Evolutionary conservation across 371 early-diverging fungal species (phyloP).

Genomic region (Mortierella sp.): DNA sequence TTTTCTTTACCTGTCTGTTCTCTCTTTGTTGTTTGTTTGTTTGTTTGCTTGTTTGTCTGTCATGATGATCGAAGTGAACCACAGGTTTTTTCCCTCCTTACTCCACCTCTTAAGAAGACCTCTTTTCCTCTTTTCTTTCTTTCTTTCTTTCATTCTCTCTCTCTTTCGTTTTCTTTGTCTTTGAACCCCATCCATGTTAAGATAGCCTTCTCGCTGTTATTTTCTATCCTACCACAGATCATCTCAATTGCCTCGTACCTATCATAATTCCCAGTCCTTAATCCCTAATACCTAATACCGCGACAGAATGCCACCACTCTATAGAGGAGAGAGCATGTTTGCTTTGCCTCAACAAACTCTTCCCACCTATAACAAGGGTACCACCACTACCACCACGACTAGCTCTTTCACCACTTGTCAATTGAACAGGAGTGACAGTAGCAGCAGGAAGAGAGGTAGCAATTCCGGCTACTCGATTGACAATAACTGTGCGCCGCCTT

Average conservation of each 20-base stretch:
- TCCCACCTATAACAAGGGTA: no score
- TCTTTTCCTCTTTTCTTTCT: not conserved
- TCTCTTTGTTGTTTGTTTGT: not conserved
- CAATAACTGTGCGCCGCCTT: not conserved
- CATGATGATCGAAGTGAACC: constrained; percentile 1
- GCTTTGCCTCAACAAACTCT: not conserved
- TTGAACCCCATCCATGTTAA: not conserved
- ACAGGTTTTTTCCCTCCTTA: not conserved
- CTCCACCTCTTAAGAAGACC: not conserved
- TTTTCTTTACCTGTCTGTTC: not conserved
- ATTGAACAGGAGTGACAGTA: not conserved
- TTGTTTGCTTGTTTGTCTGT: not conserved
- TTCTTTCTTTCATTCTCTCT: not conserved
- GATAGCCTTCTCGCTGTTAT: no score
- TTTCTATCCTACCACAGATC: not conserved
- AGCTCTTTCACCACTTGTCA: no score
- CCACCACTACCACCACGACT: not conserved
- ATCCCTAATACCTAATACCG: not conserved
- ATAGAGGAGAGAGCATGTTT: not conserved
- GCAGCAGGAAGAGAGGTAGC: not conserved
- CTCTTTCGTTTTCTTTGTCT: not conserved
- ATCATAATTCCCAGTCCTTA: not conserved
- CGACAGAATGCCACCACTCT: not conserved
- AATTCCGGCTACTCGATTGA: not conserved
- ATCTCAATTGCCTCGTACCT: not conserved